These are phyloP conservation scores for Pilatotrama ljubarskyi DNA, from an alignment of 768 basidiomycete species.

Conservation along the genomic window DNA sequence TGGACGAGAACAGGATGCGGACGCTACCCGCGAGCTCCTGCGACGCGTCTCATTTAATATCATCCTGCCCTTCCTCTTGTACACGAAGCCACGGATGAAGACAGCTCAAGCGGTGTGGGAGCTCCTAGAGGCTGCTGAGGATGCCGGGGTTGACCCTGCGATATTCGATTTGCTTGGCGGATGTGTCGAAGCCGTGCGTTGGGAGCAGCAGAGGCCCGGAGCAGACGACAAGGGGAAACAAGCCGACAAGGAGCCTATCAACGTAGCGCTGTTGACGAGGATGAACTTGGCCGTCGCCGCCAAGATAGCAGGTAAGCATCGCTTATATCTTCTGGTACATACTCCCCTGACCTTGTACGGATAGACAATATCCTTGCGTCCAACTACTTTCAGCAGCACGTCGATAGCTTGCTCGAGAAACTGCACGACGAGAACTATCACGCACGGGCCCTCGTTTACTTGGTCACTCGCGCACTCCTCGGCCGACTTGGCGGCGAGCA, in stretches of 20 bases:
- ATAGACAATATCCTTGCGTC: conserved; percentile 63
- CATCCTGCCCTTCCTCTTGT: conserved; percentile 74
- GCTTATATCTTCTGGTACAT: neutral
- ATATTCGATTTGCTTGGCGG: conserved; percentile 52
- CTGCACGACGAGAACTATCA: conserved; percentile 52
- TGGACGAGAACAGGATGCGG: conserved; percentile 7
- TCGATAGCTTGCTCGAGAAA: conserved; percentile 52
- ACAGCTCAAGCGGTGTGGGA: conserved; percentile 74
- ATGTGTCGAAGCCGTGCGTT: conserved; percentile 48
- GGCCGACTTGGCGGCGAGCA: conserved; percentile 54
- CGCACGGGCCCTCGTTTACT: conserved; percentile 55
- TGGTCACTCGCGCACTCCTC: conserved; percentile 66
- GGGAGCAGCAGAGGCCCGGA: conserved; percentile 34
- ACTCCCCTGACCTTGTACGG: neutral
- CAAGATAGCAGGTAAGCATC: conserved; percentile 62
- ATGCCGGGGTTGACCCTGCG: conserved; percentile 6
- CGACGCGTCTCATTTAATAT: conserved; percentile 47
- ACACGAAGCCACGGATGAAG: conserved; percentile 69
- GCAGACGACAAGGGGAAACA: conserved; percentile 31
- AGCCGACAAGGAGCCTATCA: conserved; percentile 25
- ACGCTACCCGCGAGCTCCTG: conserved; percentile 13
- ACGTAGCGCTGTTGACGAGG: conserved; percentile 45
- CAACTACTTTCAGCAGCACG: conserved; percentile 41
- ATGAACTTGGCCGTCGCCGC: conserved; percentile 56
- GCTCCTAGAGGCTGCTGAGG: conserved; percentile 45